Evolutionary conservation across 768 basidiomycete genomes (phyloP), one percentile per base, ranked within the genome.

Genomic region (Mycena belliarum): DNA sequence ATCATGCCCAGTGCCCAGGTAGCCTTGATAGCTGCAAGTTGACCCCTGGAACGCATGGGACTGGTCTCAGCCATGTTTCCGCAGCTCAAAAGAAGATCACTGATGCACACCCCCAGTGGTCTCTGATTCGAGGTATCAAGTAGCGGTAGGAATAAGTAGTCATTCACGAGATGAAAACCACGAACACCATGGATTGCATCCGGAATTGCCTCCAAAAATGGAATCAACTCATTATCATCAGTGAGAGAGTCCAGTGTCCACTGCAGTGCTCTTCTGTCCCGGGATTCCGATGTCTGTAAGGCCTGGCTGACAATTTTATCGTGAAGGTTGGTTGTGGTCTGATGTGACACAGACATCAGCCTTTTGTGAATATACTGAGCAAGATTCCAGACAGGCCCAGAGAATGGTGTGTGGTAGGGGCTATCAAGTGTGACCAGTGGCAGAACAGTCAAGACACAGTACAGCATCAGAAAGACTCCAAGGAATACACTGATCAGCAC

Each of bases 381-480:
- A 6, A 12, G 29, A 32, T 32, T 32, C 6, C 7, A 6, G 29
- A 32, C 29, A 3, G 33, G 23, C 4, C 15, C 1, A 6, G 53
- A 55, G 21, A 60, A 54, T 5, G 59, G 59, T 7, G 59, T 60
- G 21, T 38, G 32, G 43, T 55, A 60, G 0, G 59, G 59, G 18
- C 42, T 55, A 20, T 60, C 53, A 10, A 51, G 28, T 3, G 11
- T 20, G 10, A 55, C 3, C 15, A 55, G 24, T 3, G 59, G 59
- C 1, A 52, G 26, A 15, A 60, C 3, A 2, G 53, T 55, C 16
- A 56, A n/a, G 24, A 23, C n/a, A 10, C 12, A 14, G n/a, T 60
- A 60, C 11, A 52, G 10, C 12, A 42, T 8, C 10, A 46, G 18
- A 3, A 60, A 20, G 25, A 55, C 23, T n/a, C 26, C 49, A 9